These are phyloP conservation scores for Metschnikowia santaceciliae DNA, from an alignment of 805 yeast genomes.

Conservation along the genomic window DNA sequence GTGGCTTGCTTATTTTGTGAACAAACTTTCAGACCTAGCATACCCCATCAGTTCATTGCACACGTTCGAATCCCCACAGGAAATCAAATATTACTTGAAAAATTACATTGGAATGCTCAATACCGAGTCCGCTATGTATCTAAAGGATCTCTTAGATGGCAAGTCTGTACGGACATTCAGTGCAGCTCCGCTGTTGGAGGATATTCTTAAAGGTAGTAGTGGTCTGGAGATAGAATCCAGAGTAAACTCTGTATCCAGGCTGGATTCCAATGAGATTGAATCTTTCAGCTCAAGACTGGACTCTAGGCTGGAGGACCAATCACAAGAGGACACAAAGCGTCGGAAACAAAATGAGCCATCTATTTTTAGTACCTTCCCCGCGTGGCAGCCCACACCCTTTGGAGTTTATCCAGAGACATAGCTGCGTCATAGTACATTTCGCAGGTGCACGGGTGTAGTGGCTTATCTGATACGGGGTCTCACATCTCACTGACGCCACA, in stretches of 20 bases:
- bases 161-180: neutral
- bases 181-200: constrained; percentile 11
- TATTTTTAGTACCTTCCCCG: neutral
- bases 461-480: constrained; percentile 3
- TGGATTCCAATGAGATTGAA: too few relatives aligned
- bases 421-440: neutral
- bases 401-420: constrained; percentile 1
- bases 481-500: constrained; percentile 2
- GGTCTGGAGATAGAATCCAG: neutral
- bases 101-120: neutral
- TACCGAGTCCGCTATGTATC: neutral
- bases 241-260: neutral
- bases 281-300: neutral
- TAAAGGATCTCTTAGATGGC: neutral
- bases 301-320: too few relatives aligned
- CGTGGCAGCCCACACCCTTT: constrained; percentile 2
- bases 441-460: constrained; percentile 1
- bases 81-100: neutral
- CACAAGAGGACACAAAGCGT: neutral
- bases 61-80: neutral
- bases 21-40: neutral
- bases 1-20: neutral
- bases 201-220: neutral
- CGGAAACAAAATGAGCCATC: neutral
- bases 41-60: constrained; percentile 7